These are phyloP conservation scores for Ilex asprella DNA, from an alignment of 257 asterid genomes.

Conservation along the genomic window DNA sequence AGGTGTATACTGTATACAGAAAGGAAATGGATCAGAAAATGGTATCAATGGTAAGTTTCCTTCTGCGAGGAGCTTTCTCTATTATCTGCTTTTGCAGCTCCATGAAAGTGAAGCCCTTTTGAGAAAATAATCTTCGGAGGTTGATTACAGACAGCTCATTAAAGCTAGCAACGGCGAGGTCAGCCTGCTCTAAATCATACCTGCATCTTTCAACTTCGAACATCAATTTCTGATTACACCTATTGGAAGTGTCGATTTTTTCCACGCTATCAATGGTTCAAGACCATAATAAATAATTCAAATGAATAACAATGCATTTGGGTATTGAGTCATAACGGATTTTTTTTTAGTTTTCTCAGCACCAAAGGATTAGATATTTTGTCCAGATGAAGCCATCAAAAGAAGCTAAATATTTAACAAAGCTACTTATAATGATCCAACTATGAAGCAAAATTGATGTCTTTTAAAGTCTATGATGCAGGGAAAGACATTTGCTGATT, in stretches of 20 bases:
- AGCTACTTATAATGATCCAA: neutral
- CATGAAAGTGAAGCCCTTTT: slow-evolving; percentile 82
- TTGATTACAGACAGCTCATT: slow-evolving; percentile 87
- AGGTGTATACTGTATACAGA: too few relatives aligned
- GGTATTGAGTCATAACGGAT: too few relatives aligned
- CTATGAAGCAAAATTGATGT: neutral
- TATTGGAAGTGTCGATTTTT: too few relatives aligned
- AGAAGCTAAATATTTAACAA: too few relatives aligned
- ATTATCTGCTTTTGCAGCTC: slow-evolving; percentile 77
- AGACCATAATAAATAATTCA: too few relatives aligned
- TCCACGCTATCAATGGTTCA: too few relatives aligned
- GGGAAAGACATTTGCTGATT: too few relatives aligned
- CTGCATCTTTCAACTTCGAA: slow-evolving; percentile 29
- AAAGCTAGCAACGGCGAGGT: slow-evolving; percentile 71
- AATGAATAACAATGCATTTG: too few relatives aligned
- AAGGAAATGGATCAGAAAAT: slow-evolving; percentile 38
- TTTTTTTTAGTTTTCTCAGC: too few relatives aligned
- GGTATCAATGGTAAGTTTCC: slow-evolving; percentile 88
- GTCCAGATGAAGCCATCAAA: too few relatives aligned
- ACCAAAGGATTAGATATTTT: too few relatives aligned
- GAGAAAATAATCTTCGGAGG: slow-evolving; percentile 78
- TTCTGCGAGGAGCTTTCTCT: slow-evolving; percentile 59
- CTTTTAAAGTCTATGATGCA: too few relatives aligned
- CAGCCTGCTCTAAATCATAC: slow-evolving; percentile 83
- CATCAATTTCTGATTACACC: neutral